Evolutionary conservation across 2,329 filamentous ascomycete genomes (phyloP), one percentile per base, ranked within the genome.

Genomic region (Chaetomium globosum): DNA sequence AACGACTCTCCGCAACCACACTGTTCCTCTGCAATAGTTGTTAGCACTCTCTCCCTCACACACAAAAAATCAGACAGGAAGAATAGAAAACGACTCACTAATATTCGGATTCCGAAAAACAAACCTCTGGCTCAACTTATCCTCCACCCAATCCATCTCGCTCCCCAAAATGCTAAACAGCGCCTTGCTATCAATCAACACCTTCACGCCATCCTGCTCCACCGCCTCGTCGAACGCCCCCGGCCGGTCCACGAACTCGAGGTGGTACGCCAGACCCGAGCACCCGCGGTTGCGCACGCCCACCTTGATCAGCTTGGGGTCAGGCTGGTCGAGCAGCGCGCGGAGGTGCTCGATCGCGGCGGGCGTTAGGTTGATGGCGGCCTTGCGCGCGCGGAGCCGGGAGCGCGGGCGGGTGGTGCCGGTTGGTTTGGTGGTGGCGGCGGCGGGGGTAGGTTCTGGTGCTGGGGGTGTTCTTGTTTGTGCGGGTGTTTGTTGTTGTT

Each of bases 81-180:
- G 9, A 10, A 12, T n/a, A n/a, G 26, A 26, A 19, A 63, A 46
- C 3, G 36, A 88, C 93, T 86, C 81, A 97, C 93, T 99, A 76
- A 98, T 98, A 75, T 99, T 99, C 2, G 95, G 95, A 77, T 99
- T 99, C 76, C 87, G 89, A 80, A 99, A 99, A 59, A 97, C 88
- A 77, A 99, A 99, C 70, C 91, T 85, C 78, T 93, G 86, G 76
- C 90, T 96, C 69, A 99, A 80, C 81, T 96, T 97, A 73, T 98
- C 95, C 79, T 98, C 93, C 12, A 94, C 84, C 93, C 94, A 99
- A 75, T 99, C 95, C 95, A 99, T 99, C 80, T 98, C 94, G 75
- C 91, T 97, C 5, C 95, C 95, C 73, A 99, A 97, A 61, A 99
- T 98, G 78, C 94, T 98, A 76, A 99, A 93, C 58, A 99, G 81